Percentiles rank a stretch among this genome's conserved stretches.
These are phyloP conservation scores for Paecilomyces sp. DNA, from an alignment of 2,329 filamentous ascomycete species.

Conservation along the genomic window DNA sequence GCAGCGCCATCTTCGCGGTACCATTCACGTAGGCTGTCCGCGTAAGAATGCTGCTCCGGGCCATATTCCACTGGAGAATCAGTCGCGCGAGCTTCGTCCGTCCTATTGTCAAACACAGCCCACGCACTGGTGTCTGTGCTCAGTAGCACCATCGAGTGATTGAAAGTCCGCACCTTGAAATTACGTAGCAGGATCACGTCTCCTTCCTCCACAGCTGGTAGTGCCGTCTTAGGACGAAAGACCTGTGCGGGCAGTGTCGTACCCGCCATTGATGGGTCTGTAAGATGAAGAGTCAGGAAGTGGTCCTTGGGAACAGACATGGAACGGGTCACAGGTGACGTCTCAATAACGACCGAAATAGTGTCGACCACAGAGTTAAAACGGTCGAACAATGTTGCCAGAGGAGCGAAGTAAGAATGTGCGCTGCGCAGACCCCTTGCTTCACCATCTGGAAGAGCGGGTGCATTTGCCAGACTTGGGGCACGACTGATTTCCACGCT, in stretches of 20 bases:
- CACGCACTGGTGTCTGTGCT: constrained; percentile 38
- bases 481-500: neutral
- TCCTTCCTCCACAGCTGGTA: constrained; percentile 32
- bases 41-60: constrained; percentile 28
- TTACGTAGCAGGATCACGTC: constrained; percentile 39
- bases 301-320: constrained; percentile 33
- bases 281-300: constrained; percentile 33
- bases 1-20: constrained; percentile 28
- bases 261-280: constrained; percentile 37
- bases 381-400: constrained; percentile 36
- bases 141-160: constrained; percentile 33
- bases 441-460: constrained; percentile 14
- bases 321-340: constrained; percentile 23
- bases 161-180: constrained; percentile 37
- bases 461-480: neutral
- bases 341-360: constrained; percentile 33
- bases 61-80: constrained; percentile 35
- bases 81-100: constrained; percentile 21
- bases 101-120: constrained; percentile 34
- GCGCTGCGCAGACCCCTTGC: constrained; percentile 32
- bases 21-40: constrained; percentile 32
- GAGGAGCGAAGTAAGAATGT: constrained; percentile 36
- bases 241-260: constrained; percentile 34
- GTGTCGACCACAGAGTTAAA: constrained; percentile 34
- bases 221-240: constrained; percentile 31